phyloP scores from a whole-genome alignment of 225 moss, liverwort and hornwort genomes.

The Marchantia polymorpha region DNA sequence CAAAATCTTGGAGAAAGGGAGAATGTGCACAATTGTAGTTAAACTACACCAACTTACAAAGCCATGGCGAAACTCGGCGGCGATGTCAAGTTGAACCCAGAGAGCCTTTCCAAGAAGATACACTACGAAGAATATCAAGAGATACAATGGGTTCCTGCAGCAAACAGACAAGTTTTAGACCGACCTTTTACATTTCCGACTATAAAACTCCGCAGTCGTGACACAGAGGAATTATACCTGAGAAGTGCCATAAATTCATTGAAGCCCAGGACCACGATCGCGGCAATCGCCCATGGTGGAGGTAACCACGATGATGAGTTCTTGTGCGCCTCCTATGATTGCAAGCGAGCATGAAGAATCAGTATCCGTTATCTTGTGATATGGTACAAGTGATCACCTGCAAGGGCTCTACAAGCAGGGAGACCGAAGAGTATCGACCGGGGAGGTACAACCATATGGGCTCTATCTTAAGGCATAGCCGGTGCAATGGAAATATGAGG shows the following conservation, averaged over 20 bases:
- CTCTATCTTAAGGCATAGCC: too few species aligned
- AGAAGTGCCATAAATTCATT: conserved; percentile 95
- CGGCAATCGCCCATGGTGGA: conserved; percentile 87
- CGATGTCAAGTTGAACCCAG: conserved; percentile 83
- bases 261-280: conserved; percentile 81
- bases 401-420: too few species aligned
- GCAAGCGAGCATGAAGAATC: neutral
- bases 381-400: too few species aligned
- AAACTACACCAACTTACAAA: conserved; percentile 27
- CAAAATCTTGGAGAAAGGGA: too few species aligned
- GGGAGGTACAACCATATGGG: too few species aligned
- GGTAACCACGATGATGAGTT: conserved; percentile 77
- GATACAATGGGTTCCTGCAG: conserved; percentile 72
- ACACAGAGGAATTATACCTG: conserved; percentile 23
- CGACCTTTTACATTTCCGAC: neutral
- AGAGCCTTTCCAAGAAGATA: conserved; percentile 81
- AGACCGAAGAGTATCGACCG: too few species aligned
- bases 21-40: neutral
- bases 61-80: conserved; percentile 80
- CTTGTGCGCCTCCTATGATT: conserved; percentile 58
- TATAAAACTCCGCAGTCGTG: neutral
- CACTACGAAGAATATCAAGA: conserved; percentile 62
- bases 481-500: too few species aligned
- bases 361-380: too few species aligned
- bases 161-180: neutral